These are phyloP conservation scores for Ogataea zsoltii DNA, from an alignment of 805 yeast species.

Conservation along the genomic window DNA sequence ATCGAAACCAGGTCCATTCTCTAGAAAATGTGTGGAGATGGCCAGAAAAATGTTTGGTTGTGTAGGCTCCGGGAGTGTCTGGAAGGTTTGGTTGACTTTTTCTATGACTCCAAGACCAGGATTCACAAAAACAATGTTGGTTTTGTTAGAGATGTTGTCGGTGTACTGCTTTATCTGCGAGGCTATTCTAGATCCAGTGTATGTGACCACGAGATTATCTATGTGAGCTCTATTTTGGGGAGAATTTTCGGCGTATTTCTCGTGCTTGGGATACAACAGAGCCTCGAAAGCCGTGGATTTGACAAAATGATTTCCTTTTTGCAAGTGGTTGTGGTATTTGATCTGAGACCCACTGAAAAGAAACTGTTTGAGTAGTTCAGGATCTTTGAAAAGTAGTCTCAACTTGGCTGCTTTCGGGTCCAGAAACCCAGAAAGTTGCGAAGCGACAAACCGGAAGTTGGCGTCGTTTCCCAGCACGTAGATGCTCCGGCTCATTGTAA, in stretches of 20 bases:
- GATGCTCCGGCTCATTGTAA: slow-evolving; percentile 13
- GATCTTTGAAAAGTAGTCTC: slow-evolving; percentile 13
- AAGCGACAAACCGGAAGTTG: slow-evolving; percentile 20
- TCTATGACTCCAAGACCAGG: slow-evolving; percentile 25
- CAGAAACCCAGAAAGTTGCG: slow-evolving; percentile 18
- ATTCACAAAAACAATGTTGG: slow-evolving; percentile 29
- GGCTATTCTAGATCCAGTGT: slow-evolving; percentile 5
- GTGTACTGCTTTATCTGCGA: slow-evolving; percentile 8
- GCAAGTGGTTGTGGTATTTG: slow-evolving; percentile 14
- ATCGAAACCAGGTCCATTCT: slow-evolving; percentile 19
- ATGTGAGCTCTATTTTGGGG: slow-evolving; percentile 4
- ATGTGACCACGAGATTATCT: slow-evolving; percentile 16
- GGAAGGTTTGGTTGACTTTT: slow-evolving; percentile 6
- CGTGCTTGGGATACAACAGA: slow-evolving; percentile 3
- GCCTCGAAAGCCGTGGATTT: slow-evolving; percentile 8
- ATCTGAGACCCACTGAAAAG: slow-evolving; percentile 13
- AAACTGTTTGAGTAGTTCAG: slow-evolving; percentile 9
- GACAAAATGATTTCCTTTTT: slow-evolving; percentile 13
- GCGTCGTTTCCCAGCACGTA: slow-evolving; percentile 23
- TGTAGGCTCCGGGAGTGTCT: not conserved
- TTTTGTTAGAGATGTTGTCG: slow-evolving; percentile 13
- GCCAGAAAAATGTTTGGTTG: slow-evolving; percentile 28
- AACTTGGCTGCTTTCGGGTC: slow-evolving; percentile 5
- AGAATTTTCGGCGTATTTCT: not conserved
- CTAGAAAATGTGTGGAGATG: slow-evolving; percentile 21